Base-by-base conservation (phyloP, 2,329 filamentous ascomycete genomes). In the Fusarium brachygibbosum region DNA sequence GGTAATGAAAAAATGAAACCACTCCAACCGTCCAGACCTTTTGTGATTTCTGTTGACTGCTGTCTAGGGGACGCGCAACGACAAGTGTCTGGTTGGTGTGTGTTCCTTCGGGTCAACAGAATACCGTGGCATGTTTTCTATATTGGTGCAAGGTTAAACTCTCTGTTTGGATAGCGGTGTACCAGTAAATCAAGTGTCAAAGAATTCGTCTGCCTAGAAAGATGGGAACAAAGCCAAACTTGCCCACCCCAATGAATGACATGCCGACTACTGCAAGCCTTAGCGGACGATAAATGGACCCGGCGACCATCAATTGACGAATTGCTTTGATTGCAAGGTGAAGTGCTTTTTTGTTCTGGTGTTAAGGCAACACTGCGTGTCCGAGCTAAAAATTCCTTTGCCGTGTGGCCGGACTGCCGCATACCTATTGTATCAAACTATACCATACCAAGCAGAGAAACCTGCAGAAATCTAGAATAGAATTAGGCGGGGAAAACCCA, bases 201-300 rank as follows among this genome's bases (percentile, higher is more conserved):
- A 68, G 52, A 72, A 74, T 70, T 54, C 44, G 56, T 74, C 72
- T 74, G 72, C 72, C 72, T 73, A 66, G 51, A 60, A 51, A 63
- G 51, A 68, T 72, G 54, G 59, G 46, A 58, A 64, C 58, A 37
- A 44, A 60, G 34, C 21, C 28, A 29, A 61, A 28, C 21, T n/a
- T 49, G 53, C 25, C 31, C 37, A 51, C 45, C 34, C 51, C 45
- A n/a, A 46, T 23, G 48, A 53, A 60, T 53, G 51, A 45, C 61
- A 54, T 40, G 31, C 32, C 45, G 35, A 41, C 63, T 71, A 72
- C 70, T 71, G 72, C 70, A 73, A 72, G 68, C 57, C 69, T 46
- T 40, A 53, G 58, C 50, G 46, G 46, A 54, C 56, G 58, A 59
- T 51, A 58, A 56, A 38, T 34, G 53, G 53, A 38, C 21, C 28